phyloP scores from a whole-genome alignment of 306 rosid species.

The Chamaecrista fasciculata region DNA sequence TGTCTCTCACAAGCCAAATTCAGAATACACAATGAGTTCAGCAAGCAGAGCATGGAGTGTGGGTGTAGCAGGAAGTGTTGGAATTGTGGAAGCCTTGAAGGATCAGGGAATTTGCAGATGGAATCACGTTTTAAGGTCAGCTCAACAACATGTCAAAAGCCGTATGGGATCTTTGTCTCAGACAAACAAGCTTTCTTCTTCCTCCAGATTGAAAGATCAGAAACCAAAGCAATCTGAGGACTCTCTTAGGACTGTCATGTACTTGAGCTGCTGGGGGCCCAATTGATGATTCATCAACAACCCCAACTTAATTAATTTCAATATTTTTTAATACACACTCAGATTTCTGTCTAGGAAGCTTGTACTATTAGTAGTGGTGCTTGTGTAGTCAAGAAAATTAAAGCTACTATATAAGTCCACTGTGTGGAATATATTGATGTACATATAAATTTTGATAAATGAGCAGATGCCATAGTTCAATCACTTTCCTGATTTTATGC shows the following conservation, averaged over 20 bases:
- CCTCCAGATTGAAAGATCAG: slow-evolving; percentile 38
- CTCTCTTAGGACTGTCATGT: slow-evolving; percentile 60
- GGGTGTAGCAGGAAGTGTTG: slow-evolving; percentile 37
- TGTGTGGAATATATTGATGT: too few relatives aligned
- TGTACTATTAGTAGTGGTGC: too few relatives aligned
- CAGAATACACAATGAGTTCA: slow-evolving; percentile 26
- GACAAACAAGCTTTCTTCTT: slow-evolving; percentile 40
- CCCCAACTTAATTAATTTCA: too few relatives aligned
- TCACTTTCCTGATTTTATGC: too few relatives aligned
- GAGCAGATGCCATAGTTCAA: too few relatives aligned
- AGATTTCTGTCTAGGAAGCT: too few relatives aligned
- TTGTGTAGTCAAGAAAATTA: too few relatives aligned
- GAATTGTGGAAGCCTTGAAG: slow-evolving; percentile 43
- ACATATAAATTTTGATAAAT: too few relatives aligned
- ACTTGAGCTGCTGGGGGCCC: slow-evolving; percentile 58
- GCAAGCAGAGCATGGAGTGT: slow-evolving; percentile 31
- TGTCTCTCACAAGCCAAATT: neutral
- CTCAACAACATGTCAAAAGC: slow-evolving; percentile 43
- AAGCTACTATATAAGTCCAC: too few relatives aligned
- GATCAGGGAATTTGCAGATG: slow-evolving; percentile 62
- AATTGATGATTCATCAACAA: too few relatives aligned
- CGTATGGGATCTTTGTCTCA: slow-evolving; percentile 34
- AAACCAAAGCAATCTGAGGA: slow-evolving; percentile 60
- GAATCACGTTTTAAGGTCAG: slow-evolving; percentile 39
- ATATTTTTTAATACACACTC: too few relatives aligned